A percentile compares a stretch with the other conserved stretches of the same genome.
Conservation (phyloP, 768 basidiomycete genomes). For the Hirschioporus abietinus region DNA sequence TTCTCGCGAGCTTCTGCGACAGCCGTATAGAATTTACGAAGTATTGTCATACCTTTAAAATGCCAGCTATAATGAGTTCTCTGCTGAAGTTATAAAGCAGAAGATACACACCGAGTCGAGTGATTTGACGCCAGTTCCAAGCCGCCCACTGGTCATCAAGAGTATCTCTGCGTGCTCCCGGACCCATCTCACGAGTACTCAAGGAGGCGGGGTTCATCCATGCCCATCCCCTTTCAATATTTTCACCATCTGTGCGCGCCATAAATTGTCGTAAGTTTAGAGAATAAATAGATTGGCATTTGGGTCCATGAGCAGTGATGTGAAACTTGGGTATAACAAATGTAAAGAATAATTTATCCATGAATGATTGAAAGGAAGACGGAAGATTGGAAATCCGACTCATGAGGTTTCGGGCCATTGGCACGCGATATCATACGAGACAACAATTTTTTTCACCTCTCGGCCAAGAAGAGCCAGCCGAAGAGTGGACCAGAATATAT, state of each 20-base stretch:
- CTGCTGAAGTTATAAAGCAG: too few relatives aligned
- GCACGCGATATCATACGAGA: conserved; percentile 19
- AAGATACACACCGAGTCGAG: conserved; percentile 15
- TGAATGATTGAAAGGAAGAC: neutral
- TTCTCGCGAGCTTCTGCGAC: neutral
- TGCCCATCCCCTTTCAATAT: conserved; percentile 2
- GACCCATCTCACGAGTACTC: conserved; percentile 3
- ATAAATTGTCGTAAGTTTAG: conserved; percentile 12
- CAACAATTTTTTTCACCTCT: neutral
- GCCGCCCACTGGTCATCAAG: conserved; percentile 3
- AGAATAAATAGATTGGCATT: conserved; percentile 15
- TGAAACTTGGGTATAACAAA: conserved; percentile 24
- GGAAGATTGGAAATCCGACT: neutral
- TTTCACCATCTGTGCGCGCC: neutral
- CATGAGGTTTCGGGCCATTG: conserved; percentile 4
- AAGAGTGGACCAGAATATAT: conserved; percentile 11
- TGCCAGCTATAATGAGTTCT: too few relatives aligned
- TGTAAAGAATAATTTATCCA: neutral
- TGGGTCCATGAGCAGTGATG: conserved; percentile 13
- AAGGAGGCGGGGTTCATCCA: neutral
- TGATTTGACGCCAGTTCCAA: conserved; percentile 3
- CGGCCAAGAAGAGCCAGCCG: neutral
- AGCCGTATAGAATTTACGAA: neutral
- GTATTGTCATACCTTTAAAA: neutral
- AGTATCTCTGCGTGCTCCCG: neutral